Evolutionary conservation across 768 basidiomycete genomes (phyloP), one percentile per base, ranked within the genome.

Genomic region (Kwoniella dendrophila): DNA sequence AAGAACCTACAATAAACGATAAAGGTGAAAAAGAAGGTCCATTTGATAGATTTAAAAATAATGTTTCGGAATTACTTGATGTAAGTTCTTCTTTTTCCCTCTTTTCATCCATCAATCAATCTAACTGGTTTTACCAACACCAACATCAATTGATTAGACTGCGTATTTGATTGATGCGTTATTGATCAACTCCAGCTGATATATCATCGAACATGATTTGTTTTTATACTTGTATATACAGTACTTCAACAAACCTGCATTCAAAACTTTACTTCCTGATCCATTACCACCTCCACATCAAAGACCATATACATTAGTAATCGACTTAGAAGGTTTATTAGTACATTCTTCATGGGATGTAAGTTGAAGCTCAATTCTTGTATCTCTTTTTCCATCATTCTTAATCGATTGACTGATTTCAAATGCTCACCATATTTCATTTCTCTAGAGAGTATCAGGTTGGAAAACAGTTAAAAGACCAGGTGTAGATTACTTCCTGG

Each of bases 381-480:
- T n/a, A n/a, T n/a, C n/a, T n/a, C n/a, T n/a, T n/a, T n/a, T n/a
- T n/a, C n/a, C n/a, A n/a, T n/a, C n/a, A n/a, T n/a, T n/a, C n/a
- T n/a, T n/a, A n/a, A n/a, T n/a, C n/a, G n/a, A n/a, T n/a, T n/a
- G n/a, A n/a, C n/a, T n/a, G n/a, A n/a, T n/a, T n/a, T n/a, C n/a
- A n/a, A n/a, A n/a, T n/a, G n/a, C n/a, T n/a, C n/a, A n/a, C n/a
- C n/a, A 22, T 18, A 33, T 51, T 20, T 38, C 4, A 4, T 14
- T 27, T 1, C 33, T 43, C 33, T 62, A 96, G 92, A 86, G 94
- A 56, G 86, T 90, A 81, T 84, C 90, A 71, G 96, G 96, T 53
- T 99, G 96, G 95, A 84, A 92, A 67, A 97, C 95, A 2, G 95
- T 94, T 4, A 99, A 98, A 81, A 87, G 96, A 33, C 95, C 96